Base-by-base conservation (phyloP, 2,329 filamentous ascomycete species). In the Aspergillus japonicus region DNA sequence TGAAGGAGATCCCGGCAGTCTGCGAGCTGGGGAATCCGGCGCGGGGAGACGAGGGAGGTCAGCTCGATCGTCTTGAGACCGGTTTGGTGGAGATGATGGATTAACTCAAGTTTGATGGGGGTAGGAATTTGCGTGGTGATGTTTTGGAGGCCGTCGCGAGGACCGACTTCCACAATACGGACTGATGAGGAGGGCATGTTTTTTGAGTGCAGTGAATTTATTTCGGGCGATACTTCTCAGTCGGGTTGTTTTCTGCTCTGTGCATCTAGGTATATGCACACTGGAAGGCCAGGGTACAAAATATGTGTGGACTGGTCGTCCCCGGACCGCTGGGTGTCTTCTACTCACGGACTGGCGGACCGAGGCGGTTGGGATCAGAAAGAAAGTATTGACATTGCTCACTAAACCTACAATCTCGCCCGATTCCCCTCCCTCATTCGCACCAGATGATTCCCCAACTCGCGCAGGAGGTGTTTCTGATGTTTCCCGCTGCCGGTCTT, bases 131-230 rank as follows among this genome's bases (percentile, higher is more conserved):
- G 81, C 64, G 81, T 85, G 77, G 89, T 90, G 79, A 95, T 90
- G 71, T 95, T 96, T 73, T 96, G 91, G 56, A 96, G 78, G n/a
- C 91, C 91, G 79, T 96, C 91, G 65, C 91, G 83, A 35, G 91
- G 91, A 10, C 90, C 91, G 63, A 96, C 91, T 78, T 96, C 91
- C 62, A 95, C 88, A 47, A 96, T 87, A 35, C 33, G 33, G 33
- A 35, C 33, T 35, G 33, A 12, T 35, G 33, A 5, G 11, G 33
- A 1, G 33, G 33, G 1, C 33, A 35, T 35, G 33, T 35, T 54
- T 35, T 10, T 31, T 16, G 12, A 44, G 44, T 35, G 7, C 5
- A 5, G 39, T 16, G 11, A 12, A 16, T 35, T 16, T 4, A 35
- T 35, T 35, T 35, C 33, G 5, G 8, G 33, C 33, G 14, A 11